Evolutionary conservation across 257 asterid species (phyloP).

Genomic region (Solanum tarapatanum): DNA sequence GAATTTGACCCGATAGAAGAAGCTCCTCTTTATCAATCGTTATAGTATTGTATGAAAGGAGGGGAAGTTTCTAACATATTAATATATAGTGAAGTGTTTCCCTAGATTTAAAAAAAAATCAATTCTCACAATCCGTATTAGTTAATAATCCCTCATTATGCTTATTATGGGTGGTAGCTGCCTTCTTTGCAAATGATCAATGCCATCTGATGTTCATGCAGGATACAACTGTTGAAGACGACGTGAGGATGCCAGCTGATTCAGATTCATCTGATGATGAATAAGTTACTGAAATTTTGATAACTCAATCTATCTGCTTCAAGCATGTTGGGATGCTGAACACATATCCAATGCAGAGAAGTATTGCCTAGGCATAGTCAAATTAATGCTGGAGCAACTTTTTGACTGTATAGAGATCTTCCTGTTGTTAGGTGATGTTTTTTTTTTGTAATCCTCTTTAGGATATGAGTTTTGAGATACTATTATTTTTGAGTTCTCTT

Average conservation of each 20-base stretch:
- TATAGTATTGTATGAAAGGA: too few relatives aligned
- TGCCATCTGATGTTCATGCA: conserved; percentile 6
- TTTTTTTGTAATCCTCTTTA: neutral
- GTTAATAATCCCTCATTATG: neutral
- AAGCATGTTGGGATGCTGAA: neutral
- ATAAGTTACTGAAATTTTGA: neutral
- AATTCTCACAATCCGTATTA: neutral
- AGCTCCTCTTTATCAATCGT: neutral
- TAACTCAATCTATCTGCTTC: neutral
- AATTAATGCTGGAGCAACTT: neutral
- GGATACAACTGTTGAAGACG: conserved; percentile 38
- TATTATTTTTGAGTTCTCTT: neutral
- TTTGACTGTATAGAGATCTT: neutral
- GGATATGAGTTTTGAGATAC: neutral
- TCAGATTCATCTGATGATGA: conserved; percentile 54
- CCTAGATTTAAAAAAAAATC: neutral
- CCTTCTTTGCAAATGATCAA: neutral
- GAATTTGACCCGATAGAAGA: neutral
- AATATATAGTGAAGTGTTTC: neutral
- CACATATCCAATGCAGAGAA: neutral
- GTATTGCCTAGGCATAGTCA: neutral
- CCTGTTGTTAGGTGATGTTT: neutral
- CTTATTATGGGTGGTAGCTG: neutral
- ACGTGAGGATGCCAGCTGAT: conserved; percentile 32
- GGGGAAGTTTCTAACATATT: too few relatives aligned